Evolutionary conservation across 805 yeast species (phyloP).

Genomic region (Candida hungchunana): DNA sequence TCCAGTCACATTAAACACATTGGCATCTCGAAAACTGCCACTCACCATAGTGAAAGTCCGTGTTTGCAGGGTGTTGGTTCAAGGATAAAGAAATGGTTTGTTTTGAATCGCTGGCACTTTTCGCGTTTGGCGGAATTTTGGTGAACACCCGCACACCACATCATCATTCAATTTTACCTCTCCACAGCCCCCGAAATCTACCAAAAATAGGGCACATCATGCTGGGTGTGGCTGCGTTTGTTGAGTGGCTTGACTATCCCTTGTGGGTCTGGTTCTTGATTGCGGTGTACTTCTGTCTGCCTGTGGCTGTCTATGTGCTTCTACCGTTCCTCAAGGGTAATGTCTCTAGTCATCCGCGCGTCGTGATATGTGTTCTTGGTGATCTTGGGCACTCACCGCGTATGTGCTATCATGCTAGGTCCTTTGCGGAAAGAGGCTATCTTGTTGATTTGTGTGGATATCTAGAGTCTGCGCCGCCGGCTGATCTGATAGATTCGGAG

Average conservation of each 20-base stretch:
- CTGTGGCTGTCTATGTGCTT: constrained; percentile 29
- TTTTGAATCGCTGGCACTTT: neutral
- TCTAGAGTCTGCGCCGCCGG: constrained; percentile 51
- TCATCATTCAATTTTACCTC: no score
- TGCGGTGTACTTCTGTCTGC: constrained; percentile 40
- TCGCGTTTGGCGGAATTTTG: neutral
- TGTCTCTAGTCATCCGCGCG: constrained; percentile 42
- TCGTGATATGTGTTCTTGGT: constrained; percentile 81
- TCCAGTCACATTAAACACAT: no score
- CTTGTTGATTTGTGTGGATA: constrained; percentile 86
- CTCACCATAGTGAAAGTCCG: no score
- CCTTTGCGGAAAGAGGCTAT: constrained; percentile 65
- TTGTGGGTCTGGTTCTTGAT: constrained; percentile 43
- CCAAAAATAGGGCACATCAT: neutral
- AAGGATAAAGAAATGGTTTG: no score
- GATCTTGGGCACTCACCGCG: constrained; percentile 95
- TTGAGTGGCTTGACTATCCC: constrained; percentile 26
- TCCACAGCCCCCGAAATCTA: no score
- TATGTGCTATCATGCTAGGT: constrained; percentile 84
- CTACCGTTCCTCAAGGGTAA: constrained; percentile 35
- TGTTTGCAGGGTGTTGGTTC: no score
- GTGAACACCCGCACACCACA: constrained; percentile 5
- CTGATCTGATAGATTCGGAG: constrained; percentile 44
- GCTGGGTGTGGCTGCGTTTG: neutral
- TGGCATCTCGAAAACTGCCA: no score